Percentiles rank a stretch among this genome's conserved stretches.
Conservation (phyloP, 352 stramenopile genomes). For the Globisporangium polare region DNA sequence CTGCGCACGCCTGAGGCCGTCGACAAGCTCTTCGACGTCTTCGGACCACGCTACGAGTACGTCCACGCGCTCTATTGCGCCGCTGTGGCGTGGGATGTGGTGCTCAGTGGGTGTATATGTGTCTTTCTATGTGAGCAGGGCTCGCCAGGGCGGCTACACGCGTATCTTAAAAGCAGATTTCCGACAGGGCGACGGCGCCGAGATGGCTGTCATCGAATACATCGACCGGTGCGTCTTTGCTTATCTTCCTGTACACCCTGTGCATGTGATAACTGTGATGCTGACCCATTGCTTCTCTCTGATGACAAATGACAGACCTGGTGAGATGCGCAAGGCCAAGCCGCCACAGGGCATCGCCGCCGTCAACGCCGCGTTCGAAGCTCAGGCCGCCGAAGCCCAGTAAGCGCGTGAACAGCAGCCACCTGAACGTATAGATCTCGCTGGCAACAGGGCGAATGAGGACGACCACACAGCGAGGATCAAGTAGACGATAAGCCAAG, state of each 20-base stretch:
- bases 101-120: not conserved
- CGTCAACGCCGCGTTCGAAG: slow-evolving; percentile 42
- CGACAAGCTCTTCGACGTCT: slow-evolving; percentile 96
- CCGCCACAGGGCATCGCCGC: slow-evolving; percentile 56
- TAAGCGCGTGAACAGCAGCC: not conserved
- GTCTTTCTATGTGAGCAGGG: slow-evolving; percentile 8
- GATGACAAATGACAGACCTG: slow-evolving; percentile 32
- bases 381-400: slow-evolving; percentile 15
- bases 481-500: not conserved
- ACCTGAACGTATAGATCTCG: not conserved
- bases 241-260: not conserved
- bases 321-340: slow-evolving; percentile 83
- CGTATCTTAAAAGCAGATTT: slow-evolving; percentile 94
- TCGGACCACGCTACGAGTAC: slow-evolving; percentile 94
- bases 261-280: not conserved
- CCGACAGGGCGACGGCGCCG: slow-evolving; percentile 91
- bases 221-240: slow-evolving; percentile 81
- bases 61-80: slow-evolving; percentile 12
- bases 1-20: slow-evolving; percentile 88
- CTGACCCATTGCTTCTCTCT: slow-evolving; percentile 7
- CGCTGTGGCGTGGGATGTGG: not conserved
- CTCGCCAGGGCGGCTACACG: slow-evolving; percentile 93
- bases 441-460: not conserved
- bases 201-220: slow-evolving; percentile 99
- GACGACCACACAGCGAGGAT: not conserved